Percentiles rank a stretch among this genome's conserved stretches.
Conservation (phyloP, 2,329 filamentous ascomycete species). For the Diplodia mutila region DNA sequence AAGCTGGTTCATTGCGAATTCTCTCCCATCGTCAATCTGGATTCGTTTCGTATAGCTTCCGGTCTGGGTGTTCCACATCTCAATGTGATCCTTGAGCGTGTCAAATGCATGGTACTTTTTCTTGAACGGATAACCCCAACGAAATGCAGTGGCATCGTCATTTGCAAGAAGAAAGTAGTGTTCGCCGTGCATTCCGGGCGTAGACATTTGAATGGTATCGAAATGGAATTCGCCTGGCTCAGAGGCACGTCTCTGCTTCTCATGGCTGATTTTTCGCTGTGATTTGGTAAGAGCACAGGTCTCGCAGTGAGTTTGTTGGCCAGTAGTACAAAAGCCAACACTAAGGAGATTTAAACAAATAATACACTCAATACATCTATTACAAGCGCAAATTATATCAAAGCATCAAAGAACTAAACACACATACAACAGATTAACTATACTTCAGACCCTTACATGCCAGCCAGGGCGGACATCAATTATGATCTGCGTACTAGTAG, state of each 20-base stretch:
- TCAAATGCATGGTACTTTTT: background rate
- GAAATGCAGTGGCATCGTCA: background rate
- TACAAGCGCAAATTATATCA: too few relatives aligned
- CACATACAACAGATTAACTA: too few relatives aligned
- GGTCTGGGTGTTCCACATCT: background rate
- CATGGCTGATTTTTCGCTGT: background rate
- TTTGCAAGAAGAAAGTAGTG: background rate
- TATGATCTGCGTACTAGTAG: too few relatives aligned
- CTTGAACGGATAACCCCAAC: background rate
- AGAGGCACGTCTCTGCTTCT: background rate
- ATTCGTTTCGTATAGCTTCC: background rate
- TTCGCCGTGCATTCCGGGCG: background rate
- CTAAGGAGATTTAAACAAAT: too few relatives aligned
- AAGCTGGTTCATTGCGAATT: background rate
- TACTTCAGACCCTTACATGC: too few relatives aligned
- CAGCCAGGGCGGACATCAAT: too few relatives aligned
- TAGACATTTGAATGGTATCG: background rate
- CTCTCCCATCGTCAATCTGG: background rate
- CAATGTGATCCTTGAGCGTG: background rate
- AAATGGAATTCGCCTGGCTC: background rate
- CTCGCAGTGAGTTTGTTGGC: too few relatives aligned
- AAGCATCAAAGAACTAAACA: too few relatives aligned
- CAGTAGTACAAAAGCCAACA: too few relatives aligned
- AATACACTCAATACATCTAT: too few relatives aligned
- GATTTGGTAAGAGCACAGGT: background rate